A percentile compares a stretch with the other conserved stretches of the same genome.
Evolutionary conservation across 2,329 filamentous ascomycete species (phyloP).

Genomic region (Neophaeococcomyces aloes): DNA sequence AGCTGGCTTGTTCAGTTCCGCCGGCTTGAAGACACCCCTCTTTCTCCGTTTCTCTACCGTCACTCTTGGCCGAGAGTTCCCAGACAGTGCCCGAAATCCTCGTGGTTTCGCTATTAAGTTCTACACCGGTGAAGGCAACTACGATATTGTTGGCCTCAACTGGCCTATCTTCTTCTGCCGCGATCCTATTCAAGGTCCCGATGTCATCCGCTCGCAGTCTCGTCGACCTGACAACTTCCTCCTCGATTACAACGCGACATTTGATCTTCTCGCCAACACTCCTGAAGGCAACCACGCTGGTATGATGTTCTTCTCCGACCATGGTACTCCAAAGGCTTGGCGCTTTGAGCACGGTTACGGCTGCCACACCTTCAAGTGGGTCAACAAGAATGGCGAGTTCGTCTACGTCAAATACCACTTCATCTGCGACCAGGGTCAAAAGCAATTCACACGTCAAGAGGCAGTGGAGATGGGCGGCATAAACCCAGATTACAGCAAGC

Average conservation of each 20-base stretch:
- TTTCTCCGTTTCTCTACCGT: slow-evolving; percentile 72
- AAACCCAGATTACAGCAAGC: slow-evolving; percentile 43
- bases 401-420: slow-evolving; percentile 45
- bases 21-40: slow-evolving; percentile 39
- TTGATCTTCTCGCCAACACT: slow-evolving; percentile 40
- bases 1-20: slow-evolving; percentile 32
- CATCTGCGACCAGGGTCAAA: slow-evolving; percentile 38
- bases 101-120: slow-evolving; percentile 70
- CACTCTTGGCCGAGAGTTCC: slow-evolving; percentile 61
- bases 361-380: slow-evolving; percentile 40
- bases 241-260: slow-evolving; percentile 39
- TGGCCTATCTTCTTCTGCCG: slow-evolving; percentile 41
- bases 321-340: slow-evolving; percentile 40
- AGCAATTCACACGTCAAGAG: slow-evolving; percentile 37
- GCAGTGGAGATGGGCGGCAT: slow-evolving; percentile 38
- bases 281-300: slow-evolving; percentile 41
- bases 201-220: slow-evolving; percentile 39
- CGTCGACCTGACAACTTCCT: slow-evolving; percentile 41
- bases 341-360: slow-evolving; percentile 35
- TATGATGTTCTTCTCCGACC: slow-evolving; percentile 42
- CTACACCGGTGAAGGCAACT: slow-evolving; percentile 68
- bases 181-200: slow-evolving; percentile 38
- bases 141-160: slow-evolving; percentile 39
- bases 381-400: slow-evolving; percentile 39
- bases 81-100: slow-evolving; percentile 74